These are phyloP conservation scores for Maudiozyma saulgeensis DNA, from an alignment of 805 yeast species.

Conservation along the genomic window DNA sequence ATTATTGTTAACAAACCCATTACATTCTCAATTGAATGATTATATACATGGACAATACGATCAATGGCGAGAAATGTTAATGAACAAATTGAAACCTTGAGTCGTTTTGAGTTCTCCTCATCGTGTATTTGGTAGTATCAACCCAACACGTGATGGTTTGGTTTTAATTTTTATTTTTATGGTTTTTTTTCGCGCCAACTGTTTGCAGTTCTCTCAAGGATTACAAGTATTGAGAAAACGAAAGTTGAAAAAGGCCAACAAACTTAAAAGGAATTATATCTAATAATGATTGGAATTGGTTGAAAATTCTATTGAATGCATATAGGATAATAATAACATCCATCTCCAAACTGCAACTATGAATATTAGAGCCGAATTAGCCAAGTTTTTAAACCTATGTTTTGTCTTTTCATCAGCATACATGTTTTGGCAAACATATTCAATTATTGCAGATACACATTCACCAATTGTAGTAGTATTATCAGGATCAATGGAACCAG, in stretches of 20 bases:
- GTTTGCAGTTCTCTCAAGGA: too few species aligned
- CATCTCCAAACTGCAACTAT: constrained; percentile 21
- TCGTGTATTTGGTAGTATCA: not conserved
- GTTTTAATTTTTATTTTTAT: too few species aligned
- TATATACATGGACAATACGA: not conserved
- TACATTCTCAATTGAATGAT: not conserved
- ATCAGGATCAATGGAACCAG: constrained; percentile 99
- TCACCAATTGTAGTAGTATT: constrained; percentile 95
- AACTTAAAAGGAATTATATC: too few species aligned
- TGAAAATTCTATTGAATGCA: not conserved
- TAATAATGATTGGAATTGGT: too few species aligned
- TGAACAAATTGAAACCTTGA: not conserved
- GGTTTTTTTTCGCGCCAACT: too few species aligned
- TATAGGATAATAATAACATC: not conserved
- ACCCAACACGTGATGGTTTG: too few species aligned
- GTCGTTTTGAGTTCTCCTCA: too few species aligned
- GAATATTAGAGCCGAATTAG: constrained; percentile 51
- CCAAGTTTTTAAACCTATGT: constrained; percentile 62
- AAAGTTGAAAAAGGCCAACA: too few species aligned
- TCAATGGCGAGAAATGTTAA: not conserved
- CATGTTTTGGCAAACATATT: constrained; percentile 81
- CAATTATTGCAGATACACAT: constrained; percentile 67
- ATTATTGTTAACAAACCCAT: not conserved
- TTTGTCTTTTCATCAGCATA: constrained; percentile 82
- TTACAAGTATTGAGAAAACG: too few species aligned